These are phyloP conservation scores for Colletotrichum echinochloae DNA, from an alignment of 2,329 filamentous ascomycete species.

Conservation along the genomic window DNA sequence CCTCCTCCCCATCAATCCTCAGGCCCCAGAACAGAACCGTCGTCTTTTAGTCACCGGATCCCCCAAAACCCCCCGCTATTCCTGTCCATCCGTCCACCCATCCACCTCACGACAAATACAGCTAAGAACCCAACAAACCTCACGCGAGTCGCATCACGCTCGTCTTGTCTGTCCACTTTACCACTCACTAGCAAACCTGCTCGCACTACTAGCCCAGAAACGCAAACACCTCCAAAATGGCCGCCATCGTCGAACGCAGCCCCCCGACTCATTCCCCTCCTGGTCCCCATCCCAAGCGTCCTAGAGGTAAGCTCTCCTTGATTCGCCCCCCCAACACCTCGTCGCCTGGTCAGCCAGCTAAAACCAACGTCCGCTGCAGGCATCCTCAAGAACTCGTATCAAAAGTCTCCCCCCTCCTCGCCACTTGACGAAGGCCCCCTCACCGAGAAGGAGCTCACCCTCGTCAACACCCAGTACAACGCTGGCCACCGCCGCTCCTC, in stretches of 20 bases:
- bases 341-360: background rate
- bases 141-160: constrained; percentile 37
- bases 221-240: constrained; percentile 51
- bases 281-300: constrained; percentile 55
- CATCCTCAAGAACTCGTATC: constrained; percentile 92
- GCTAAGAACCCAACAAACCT: constrained; percentile 3
- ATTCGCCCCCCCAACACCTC: background rate
- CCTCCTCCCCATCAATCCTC: constrained; percentile 2
- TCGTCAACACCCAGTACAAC: constrained; percentile 95
- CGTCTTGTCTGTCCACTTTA: constrained; percentile 1
- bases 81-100: constrained; percentile 4
- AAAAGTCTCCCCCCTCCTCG: constrained; percentile 68
- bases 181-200: background rate
- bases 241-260: constrained; percentile 53
- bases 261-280: constrained; percentile 58
- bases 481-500: constrained; percentile 89
- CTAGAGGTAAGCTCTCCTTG: constrained; percentile 56
- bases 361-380: constrained; percentile 63
- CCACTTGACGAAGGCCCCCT: constrained; percentile 63
- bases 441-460: constrained; percentile 87
- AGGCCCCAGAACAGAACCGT: constrained; percentile 23
- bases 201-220: background rate
- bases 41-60: constrained; percentile 38
- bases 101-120: constrained; percentile 2
- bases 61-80: constrained; percentile 34